Evolutionary conservation across 169 alveolate species (phyloP).

Genomic region (Eimeria maxima): DNA sequence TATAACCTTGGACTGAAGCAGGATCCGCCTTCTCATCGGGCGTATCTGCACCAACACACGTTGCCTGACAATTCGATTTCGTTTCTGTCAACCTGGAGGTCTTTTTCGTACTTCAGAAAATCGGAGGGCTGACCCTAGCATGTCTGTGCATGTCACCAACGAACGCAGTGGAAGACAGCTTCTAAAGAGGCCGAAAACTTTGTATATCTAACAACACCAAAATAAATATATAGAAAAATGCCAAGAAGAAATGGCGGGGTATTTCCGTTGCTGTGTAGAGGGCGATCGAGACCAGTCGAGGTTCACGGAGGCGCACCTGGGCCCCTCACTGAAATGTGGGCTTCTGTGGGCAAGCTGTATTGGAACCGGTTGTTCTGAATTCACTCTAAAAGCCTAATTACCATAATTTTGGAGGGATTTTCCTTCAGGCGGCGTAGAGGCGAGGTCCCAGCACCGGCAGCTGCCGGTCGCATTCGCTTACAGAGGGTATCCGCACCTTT

Average conservation of each 20-base stretch:
- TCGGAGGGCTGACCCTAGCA: background rate
- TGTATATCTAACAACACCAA: background rate
- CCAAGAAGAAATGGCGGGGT: background rate
- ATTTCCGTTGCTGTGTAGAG: background rate
- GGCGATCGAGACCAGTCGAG: slow-evolving; percentile 32
- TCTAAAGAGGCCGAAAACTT: background rate
- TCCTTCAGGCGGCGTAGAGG: background rate
- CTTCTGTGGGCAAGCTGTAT: background rate
- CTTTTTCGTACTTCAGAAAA: background rate
- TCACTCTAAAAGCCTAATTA: background rate
- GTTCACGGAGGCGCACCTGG: background rate
- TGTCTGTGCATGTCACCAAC: slow-evolving; percentile 3
- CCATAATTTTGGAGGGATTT: background rate
- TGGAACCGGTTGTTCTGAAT: background rate
- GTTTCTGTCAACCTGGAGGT: background rate
- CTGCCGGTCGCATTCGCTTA: background rate
- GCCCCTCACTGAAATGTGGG: slow-evolving; percentile 21
- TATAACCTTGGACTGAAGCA: background rate
- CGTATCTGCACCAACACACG: background rate
- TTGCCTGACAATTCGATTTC: background rate
- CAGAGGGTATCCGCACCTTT: background rate
- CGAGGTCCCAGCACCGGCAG: background rate
- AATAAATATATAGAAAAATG: background rate
- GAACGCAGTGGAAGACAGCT: background rate
- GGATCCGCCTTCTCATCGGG: background rate